Conservation (phyloP, 257 asterid species). For the Capsicum baccatum region DNA sequence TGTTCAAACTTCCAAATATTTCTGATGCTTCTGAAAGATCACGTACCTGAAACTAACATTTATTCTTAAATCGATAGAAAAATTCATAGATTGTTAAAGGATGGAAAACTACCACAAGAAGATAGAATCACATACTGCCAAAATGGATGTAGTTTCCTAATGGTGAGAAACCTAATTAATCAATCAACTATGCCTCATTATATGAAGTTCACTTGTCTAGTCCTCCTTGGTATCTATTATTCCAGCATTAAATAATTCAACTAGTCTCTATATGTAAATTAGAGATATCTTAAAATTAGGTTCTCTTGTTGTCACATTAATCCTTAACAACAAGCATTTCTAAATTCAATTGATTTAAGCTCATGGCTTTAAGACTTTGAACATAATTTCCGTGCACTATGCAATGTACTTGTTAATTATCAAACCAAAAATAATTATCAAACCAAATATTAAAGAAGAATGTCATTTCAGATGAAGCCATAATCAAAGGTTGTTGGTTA, state of each 20-base stretch:
- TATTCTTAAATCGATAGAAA: neutral
- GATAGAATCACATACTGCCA: neutral
- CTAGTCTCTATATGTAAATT: neutral
- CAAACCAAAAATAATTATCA: neutral
- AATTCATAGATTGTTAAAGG: neutral
- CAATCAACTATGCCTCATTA: neutral
- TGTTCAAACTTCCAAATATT: conserved; percentile 55
- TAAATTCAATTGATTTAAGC: neutral
- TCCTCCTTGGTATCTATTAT: neutral
- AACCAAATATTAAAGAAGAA: neutral
- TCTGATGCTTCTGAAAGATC: conserved; percentile 76
- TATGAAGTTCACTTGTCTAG: neutral
- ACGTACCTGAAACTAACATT: conserved; percentile 56
- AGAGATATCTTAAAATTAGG: neutral
- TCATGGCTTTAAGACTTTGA: neutral
- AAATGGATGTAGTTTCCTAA: neutral
- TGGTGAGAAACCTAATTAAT: neutral
- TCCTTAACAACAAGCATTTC: neutral
- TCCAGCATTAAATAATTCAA: neutral
- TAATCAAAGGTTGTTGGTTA: neutral
- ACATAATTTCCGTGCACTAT: neutral
- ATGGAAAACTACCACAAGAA: neutral
- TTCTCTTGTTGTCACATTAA: neutral
- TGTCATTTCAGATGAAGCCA: neutral
- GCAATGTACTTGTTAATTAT: neutral